Conservation (phyloP, 2,329 filamentous ascomycete genomes). For the Epichloe gansuensis region DNA sequence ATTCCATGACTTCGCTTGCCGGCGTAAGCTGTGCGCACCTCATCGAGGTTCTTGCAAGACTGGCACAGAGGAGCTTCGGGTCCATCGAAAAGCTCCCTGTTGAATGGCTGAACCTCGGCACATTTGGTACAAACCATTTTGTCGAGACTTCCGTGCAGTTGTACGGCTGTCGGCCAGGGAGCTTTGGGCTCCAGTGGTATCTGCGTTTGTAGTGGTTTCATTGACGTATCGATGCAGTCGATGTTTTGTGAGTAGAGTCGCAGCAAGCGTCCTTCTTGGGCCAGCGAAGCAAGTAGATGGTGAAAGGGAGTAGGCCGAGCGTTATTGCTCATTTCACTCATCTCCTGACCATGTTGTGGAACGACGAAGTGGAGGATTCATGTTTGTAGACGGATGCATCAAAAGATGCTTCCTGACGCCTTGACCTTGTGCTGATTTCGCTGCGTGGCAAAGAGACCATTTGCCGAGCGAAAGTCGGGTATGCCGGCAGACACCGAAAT, state of each 20-base stretch:
- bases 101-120: constrained; percentile 60
- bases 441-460: constrained; percentile 76
- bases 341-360: constrained; percentile 93
- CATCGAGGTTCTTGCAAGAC: constrained; percentile 62
- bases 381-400: constrained; percentile 97
- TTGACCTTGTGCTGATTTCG: constrained; percentile 84
- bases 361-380: constrained; percentile 74
- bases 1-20: constrained; percentile 91
- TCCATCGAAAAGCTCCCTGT: constrained; percentile 70
- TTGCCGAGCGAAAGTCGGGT: constrained; percentile 88
- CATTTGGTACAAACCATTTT: constrained; percentile 98
- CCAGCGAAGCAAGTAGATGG: constrained; percentile 81
- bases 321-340: constrained; percentile 65
- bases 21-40: constrained; percentile 59
- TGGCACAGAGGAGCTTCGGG: constrained; percentile 71
- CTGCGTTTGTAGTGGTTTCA: constrained; percentile 66
- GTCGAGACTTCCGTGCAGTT: constrained; percentile 83
- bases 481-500: constrained; percentile 96
- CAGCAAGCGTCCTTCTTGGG: constrained; percentile 73
- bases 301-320: constrained; percentile 84
- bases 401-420: constrained; percentile 75
- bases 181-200: constrained; percentile 73
- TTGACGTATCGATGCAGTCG: constrained; percentile 79
- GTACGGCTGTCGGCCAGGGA: constrained; percentile 87
- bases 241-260: constrained; percentile 96